Conservation (phyloP, 306 rosid genomes). For the Trifolium dubium region DNA sequence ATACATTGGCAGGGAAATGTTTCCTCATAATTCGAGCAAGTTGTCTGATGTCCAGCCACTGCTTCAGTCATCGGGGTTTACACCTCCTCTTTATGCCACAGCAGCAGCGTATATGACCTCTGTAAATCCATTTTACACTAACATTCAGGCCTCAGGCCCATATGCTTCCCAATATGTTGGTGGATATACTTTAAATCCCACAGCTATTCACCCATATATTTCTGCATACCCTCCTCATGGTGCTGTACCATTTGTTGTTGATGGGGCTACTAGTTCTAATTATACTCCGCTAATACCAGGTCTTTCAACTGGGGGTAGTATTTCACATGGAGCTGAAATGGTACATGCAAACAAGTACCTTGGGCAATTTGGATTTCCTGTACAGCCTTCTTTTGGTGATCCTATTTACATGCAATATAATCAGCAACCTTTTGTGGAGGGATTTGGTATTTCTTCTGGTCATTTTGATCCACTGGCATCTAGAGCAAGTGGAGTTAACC, state of each 20-base stretch:
- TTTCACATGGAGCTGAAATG: slow-evolving; percentile 57
- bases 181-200: slow-evolving; percentile 53
- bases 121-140: slow-evolving; percentile 50
- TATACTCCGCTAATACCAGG: slow-evolving; percentile 48
- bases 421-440: slow-evolving; percentile 55
- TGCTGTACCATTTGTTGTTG: slow-evolving; percentile 54
- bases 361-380: slow-evolving; percentile 55
- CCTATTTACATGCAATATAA: slow-evolving; percentile 59
- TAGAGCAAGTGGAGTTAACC: slow-evolving; percentile 47
- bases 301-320: slow-evolving; percentile 50
- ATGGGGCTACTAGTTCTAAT: slow-evolving; percentile 54
- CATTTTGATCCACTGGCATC: slow-evolving; percentile 40
- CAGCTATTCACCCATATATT: slow-evolving; percentile 53
- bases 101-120: slow-evolving; percentile 61
- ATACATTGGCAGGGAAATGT: slow-evolving; percentile 49
- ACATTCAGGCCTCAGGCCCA: slow-evolving; percentile 46
- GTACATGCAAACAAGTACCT: slow-evolving; percentile 50
- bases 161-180: slow-evolving; percentile 52
- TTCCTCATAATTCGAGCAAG: slow-evolving; percentile 49
- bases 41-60: slow-evolving; percentile 61
- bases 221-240: slow-evolving; percentile 56
- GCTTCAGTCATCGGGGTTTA: slow-evolving; percentile 66
- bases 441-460: slow-evolving; percentile 52
- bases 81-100: slow-evolving; percentile 64
- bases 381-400: slow-evolving; percentile 54